A percentile compares a stretch with the other conserved stretches of the same genome.
phyloP scores from a whole-genome alignment of 2,329 filamentous ascomycete genomes.

The Fusarium cyanostomum region DNA sequence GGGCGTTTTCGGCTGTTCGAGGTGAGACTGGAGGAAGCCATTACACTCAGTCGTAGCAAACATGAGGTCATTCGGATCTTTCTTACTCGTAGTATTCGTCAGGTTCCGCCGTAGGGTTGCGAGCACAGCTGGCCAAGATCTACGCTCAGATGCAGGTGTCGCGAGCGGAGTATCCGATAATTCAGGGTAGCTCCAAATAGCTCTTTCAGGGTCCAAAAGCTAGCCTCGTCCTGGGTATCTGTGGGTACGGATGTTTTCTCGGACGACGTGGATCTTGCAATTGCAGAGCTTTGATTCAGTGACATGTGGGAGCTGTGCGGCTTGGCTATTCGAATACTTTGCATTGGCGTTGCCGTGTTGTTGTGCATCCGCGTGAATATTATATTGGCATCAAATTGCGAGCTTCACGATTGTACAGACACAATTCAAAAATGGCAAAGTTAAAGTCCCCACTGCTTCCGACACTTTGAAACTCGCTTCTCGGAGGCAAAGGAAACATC shows the following conservation, averaged over 20 bases:
- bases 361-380: conserved; percentile 5
- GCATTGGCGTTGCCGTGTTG: neutral
- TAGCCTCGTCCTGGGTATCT: conserved; percentile 22
- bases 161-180: conserved; percentile 10
- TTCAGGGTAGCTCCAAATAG: conserved; percentile 26
- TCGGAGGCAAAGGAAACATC: neutral
- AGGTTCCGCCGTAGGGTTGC: conserved; percentile 3
- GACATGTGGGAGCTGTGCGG: neutral
- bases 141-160: conserved; percentile 12
- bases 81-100: neutral
- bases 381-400: neutral
- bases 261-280: conserved; percentile 11
- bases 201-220: conserved; percentile 26
- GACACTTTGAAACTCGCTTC: neutral
- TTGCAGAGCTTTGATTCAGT: neutral
- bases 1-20: conserved; percentile 4
- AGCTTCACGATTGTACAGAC: conserved; percentile 15
- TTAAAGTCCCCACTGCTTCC: neutral
- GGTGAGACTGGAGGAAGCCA: neutral
- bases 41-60: neutral
- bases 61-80: conserved; percentile 5
- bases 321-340: neutral
- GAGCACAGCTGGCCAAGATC: neutral
- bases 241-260: conserved; percentile 12
- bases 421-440: neutral